These are phyloP conservation scores for Coemansia interrupta DNA, from an alignment of 192 early-diverging fungal genomes.

Conservation along the genomic window DNA sequence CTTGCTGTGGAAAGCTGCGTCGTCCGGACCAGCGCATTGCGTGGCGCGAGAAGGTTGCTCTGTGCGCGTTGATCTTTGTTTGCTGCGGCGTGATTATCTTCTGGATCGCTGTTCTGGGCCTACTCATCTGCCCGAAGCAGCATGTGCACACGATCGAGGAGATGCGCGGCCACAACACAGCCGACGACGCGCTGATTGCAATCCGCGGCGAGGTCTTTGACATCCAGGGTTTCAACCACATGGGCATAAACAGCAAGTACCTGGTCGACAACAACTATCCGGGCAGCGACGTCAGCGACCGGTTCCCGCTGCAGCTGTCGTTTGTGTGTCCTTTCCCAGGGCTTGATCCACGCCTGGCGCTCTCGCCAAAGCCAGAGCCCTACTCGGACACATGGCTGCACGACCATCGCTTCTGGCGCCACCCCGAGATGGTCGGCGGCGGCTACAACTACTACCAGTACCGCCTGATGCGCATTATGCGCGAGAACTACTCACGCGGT, in stretches of 20 bases:
- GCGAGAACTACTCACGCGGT: constrained; percentile 65
- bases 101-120: constrained; percentile 73
- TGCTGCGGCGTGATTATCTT: constrained; percentile 77
- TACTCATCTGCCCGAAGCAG: constrained; percentile 70
- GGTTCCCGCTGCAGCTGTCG: constrained; percentile 68
- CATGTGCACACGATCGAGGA: constrained; percentile 67
- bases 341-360: constrained; percentile 53
- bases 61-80: constrained; percentile 77
- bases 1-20: constrained; percentile 71
- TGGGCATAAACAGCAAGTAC: constrained; percentile 52
- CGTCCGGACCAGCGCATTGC: constrained; percentile 78
- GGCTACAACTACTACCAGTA: constrained; percentile 65
- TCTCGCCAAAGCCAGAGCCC: constrained; percentile 50
- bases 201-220: constrained; percentile 84
- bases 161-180: constrained; percentile 60
- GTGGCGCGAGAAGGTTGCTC: constrained; percentile 95
- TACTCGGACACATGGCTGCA: constrained; percentile 65
- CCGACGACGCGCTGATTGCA: constrained; percentile 57
- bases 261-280: constrained; percentile 59
- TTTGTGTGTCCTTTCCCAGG: constrained; percentile 56
- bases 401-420: constrained; percentile 63
- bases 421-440: constrained; percentile 49
- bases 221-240: constrained; percentile 61
- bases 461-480: constrained; percentile 59
- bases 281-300: constrained; percentile 61